Conservation (phyloP, 768 basidiomycete genomes). For the Kwoniella mangroviensis region DNA sequence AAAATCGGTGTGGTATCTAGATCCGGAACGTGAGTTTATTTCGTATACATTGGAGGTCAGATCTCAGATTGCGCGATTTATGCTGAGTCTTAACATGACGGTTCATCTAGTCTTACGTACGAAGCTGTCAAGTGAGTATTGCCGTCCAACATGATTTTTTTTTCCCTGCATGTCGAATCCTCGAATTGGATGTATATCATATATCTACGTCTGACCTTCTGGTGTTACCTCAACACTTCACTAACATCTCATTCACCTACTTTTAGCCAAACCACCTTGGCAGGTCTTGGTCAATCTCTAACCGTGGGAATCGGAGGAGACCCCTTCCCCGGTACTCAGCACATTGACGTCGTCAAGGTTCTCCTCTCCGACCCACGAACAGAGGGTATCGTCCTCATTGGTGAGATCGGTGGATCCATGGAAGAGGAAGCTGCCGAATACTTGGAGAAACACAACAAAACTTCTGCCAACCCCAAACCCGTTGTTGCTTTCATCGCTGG, state of each 20-base stretch:
- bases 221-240: no score
- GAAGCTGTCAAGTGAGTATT: conserved; percentile 77
- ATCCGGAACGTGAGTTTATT: conserved; percentile 53
- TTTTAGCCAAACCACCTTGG: conserved; percentile 81
- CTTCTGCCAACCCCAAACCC: conserved; percentile 81
- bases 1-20: conserved; percentile 69
- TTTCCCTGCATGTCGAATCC: background rate
- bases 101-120: conserved; percentile 70
- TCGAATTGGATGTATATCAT: no score
- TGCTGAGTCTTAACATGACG: no score
- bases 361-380: conserved; percentile 94
- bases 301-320: conserved; percentile 94
- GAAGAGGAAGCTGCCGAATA: conserved; percentile 99
- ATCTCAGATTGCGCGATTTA: no score
- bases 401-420: conserved; percentile 99
- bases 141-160: background rate
- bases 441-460: conserved; percentile 89
- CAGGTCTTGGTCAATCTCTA: conserved; percentile 93
- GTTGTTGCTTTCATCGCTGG: conserved; percentile 98
- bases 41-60: no score
- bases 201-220: no score
- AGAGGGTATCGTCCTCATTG: conserved; percentile 95
- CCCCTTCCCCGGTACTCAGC: conserved; percentile 70
- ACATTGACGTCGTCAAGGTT: conserved; percentile 92
- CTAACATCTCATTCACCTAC: conserved; percentile 3